Evolutionary conservation across 2,329 filamentous ascomycete species (phyloP), one percentile per base, ranked within the genome.

Genomic region (Exophiala aquamarina): DNA sequence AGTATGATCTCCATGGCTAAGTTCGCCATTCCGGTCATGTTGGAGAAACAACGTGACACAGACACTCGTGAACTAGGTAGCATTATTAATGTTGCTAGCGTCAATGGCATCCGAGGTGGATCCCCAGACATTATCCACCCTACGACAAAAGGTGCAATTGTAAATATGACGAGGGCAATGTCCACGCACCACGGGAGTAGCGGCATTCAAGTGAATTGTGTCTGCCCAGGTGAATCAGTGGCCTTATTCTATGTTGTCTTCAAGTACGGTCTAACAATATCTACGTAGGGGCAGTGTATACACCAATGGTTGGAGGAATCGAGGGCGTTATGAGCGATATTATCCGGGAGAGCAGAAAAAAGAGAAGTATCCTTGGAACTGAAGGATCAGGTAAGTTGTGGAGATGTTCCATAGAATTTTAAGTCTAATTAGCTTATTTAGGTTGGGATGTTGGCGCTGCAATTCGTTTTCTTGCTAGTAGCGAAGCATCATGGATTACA

Each of bases 1-100:
- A 82, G 77, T 56, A 86, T 86, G 82, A 76, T 85, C 20, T 68
- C 77, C 44, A 84, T 86, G 79, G 69, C 70, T n/a, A 83, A 83
- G 57, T 76, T 78, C 55, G 74, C 75, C 0, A 75, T 86, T 23
- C 82, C 82, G 0, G 75, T 68, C 3, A 86, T 86, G 82, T 52
- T 55, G 18, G 70, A 69, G 45, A 83, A 83, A 44, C 65, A 72
- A 5, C n/a, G n/a, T n/a, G n/a, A n/a, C n/a, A n/a, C n/a, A n/a
- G 68, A 70, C n/a, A n/a, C n/a, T n/a, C n/a, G n/a, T n/a, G n/a
- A n/a, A n/a, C n/a, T n/a, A 44, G 78, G 79, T 5, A 71, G 64
- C 32, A 79, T 84, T 49, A 70, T 84, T 55, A 86, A 86, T 58
- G 79, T 86, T 70, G 77, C 77, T 2, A 78, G 73, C 37, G 81